Evolutionary conservation across 306 rosid genomes (phyloP).

Genomic region (Vigna angularis): DNA sequence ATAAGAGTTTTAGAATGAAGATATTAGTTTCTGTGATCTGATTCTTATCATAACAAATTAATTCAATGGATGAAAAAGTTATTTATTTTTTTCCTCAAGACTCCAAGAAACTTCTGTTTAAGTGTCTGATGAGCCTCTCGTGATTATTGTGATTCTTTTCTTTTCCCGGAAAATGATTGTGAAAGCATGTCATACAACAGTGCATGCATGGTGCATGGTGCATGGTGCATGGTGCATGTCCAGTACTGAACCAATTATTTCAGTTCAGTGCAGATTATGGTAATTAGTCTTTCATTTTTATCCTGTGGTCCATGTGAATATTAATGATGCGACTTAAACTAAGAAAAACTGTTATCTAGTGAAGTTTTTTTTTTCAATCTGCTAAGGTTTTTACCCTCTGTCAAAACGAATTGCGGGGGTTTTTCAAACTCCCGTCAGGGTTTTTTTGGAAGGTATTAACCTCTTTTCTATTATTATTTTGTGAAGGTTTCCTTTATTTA

Average conservation of each 20-base stretch:
- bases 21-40: background rate
- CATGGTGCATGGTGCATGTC: background rate
- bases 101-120: background rate
- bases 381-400: no score
- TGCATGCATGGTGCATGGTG: constrained; percentile 4
- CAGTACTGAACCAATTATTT: background rate
- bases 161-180: background rate
- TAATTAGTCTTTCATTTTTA: no score
- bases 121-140: background rate
- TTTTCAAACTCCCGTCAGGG: no score
- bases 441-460: no score
- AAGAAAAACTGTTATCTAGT: no score
- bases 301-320: background rate
- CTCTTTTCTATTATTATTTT: no score
- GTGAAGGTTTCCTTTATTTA: no score
- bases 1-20: background rate
- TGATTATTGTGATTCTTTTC: background rate
- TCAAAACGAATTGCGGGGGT: no score
- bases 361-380: no score
- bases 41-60: background rate
- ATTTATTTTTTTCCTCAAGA: background rate
- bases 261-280: background rate
- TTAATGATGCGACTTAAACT: background rate
- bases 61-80: background rate
- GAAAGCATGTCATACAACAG: background rate